Percentiles rank a stretch among this genome's conserved stretches.
These are phyloP conservation scores for Phytopythium ostracodes DNA, from an alignment of 352 stramenopile genomes.

Conservation along the genomic window DNA sequence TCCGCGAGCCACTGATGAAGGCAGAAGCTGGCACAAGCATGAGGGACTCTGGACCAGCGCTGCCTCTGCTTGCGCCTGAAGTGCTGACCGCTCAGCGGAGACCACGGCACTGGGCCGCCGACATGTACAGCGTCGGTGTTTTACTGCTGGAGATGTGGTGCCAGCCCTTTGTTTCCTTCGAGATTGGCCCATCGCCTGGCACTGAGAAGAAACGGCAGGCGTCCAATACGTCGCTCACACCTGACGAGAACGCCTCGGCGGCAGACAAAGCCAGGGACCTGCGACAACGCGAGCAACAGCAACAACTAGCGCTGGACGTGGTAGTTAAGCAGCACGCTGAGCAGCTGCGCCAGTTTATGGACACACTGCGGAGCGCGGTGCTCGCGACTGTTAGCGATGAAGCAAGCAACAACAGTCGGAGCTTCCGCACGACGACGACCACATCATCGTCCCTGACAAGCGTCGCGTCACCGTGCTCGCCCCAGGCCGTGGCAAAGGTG, in stretches of 20 bases:
- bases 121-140: constrained; percentile 60
- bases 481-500: constrained; percentile 33
- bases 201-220: not conserved
- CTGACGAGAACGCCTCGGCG: constrained; percentile 15
- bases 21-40: not conserved
- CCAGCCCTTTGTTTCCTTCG: constrained; percentile 35
- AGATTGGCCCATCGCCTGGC: constrained; percentile 12
- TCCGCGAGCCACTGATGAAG: constrained; percentile 22
- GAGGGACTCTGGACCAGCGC: constrained; percentile 13
- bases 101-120: constrained; percentile 27
- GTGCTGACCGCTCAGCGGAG: constrained; percentile 25
- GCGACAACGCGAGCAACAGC: constrained; percentile 4
- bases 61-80: constrained; percentile 47
- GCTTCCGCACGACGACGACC: constrained; percentile 38
- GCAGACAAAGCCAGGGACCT: constrained; percentile 17
- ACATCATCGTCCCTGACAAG: constrained; percentile 22
- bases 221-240: not conserved
- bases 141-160: constrained; percentile 59
- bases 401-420: constrained; percentile 28
- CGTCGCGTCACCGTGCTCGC: constrained; percentile 1
- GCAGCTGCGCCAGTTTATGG: constrained; percentile 46
- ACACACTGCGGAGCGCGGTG: constrained; percentile 28
- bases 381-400: constrained; percentile 26
- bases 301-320: not conserved
- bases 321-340: constrained; percentile 20